Base-by-base conservation (phyloP, 2,329 filamentous ascomycete genomes). In the Fonsecaea erecta region DNA sequence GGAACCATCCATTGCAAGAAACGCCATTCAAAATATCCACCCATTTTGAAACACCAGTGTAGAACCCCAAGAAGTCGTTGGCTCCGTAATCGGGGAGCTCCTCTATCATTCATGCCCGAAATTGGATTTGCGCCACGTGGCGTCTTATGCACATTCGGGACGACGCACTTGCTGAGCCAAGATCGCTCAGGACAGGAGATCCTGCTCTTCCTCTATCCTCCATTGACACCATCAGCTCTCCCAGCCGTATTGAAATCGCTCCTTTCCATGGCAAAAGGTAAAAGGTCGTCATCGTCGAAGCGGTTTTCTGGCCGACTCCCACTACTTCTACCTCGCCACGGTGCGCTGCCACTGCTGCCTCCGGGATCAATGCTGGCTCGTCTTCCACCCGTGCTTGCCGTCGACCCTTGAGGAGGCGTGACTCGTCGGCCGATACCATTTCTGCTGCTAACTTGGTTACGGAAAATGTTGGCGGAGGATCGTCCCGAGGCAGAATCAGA, bases 241-340 rank as follows among this genome's bases (percentile, higher is more conserved):
- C 58, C 34, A 18, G 62, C 34, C n/a, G 62, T 69, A 37, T 69
- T 56, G 51, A 69, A 69, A 52, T 68, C 68, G 57, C 70, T 72
- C 54, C 55, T 66, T 35, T 71, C 70, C 66, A 72, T 71, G 8
- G 69, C 65, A 63, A 72, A 72, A 26, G 70, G 69, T 7, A 71
- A 54, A 16, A 71, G 67, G n/a, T 72, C 70, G 28, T 71, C 69
- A 18, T 72, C 70, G 37, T 72, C 70, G 46, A 67, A 56, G 16
- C 63, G 68, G 52, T 60, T 68, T 30, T 71, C 70, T 21, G 70
- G 70, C 55, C 69, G 67, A 60, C 63, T 68, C 52, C 61, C 59
- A 18, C 63, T 63, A 46, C 65, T 63, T 52, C 67, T 60, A 40
- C 67, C 69, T 9, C 69, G 48, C 70, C 70, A 71, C 24, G 65